These are phyloP conservation scores for Diutina sp. DNA, from an alignment of 1,139 yeast species.

Conservation along the genomic window DNA sequence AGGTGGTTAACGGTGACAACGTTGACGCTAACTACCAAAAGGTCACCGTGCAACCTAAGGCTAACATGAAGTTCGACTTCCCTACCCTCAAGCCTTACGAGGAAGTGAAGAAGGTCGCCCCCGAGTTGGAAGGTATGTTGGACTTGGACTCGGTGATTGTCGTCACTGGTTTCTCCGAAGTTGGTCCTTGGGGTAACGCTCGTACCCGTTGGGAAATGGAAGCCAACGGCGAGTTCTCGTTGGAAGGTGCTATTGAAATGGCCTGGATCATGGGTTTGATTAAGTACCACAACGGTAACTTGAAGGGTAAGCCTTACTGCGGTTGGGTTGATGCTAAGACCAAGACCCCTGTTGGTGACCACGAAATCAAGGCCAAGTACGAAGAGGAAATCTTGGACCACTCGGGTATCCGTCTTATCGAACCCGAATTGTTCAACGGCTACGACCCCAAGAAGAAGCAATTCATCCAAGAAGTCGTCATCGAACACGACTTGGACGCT, in stretches of 20 bases:
- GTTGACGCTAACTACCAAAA: slow-evolving; percentile 79
- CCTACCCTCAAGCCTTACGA: slow-evolving; percentile 73
- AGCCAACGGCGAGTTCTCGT: slow-evolving; percentile 86
- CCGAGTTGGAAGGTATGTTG: slow-evolving; percentile 79
- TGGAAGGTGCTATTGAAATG: slow-evolving; percentile 98
- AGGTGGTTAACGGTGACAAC: slow-evolving; percentile 77
- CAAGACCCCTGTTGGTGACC: slow-evolving; percentile 85
- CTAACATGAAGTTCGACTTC: slow-evolving; percentile 89
- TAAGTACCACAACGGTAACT: slow-evolving; percentile 84
- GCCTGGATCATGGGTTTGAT: slow-evolving; percentile 99
- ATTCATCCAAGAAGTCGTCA: slow-evolving; percentile 85
- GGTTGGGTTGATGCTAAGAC: slow-evolving; percentile 98
- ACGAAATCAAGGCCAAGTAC: slow-evolving; percentile 82
- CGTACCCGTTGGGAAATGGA: slow-evolving; percentile 99
- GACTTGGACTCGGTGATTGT: slow-evolving; percentile 88
- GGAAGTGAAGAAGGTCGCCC: slow-evolving; percentile 56
- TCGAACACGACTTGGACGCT: slow-evolving; percentile 92
- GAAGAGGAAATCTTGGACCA: slow-evolving; percentile 83
- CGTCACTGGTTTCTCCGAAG: slow-evolving; percentile 95
- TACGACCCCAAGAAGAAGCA: slow-evolving; percentile 92
- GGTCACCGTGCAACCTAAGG: slow-evolving; percentile 77
- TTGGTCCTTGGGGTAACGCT: slow-evolving; percentile 98
- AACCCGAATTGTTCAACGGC: slow-evolving; percentile 88
- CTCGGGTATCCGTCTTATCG: slow-evolving; percentile 92
- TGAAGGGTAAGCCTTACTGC: slow-evolving; percentile 72